Conservation (phyloP, 441 rosid genomes). For the Gossypium davidsonii region DNA sequence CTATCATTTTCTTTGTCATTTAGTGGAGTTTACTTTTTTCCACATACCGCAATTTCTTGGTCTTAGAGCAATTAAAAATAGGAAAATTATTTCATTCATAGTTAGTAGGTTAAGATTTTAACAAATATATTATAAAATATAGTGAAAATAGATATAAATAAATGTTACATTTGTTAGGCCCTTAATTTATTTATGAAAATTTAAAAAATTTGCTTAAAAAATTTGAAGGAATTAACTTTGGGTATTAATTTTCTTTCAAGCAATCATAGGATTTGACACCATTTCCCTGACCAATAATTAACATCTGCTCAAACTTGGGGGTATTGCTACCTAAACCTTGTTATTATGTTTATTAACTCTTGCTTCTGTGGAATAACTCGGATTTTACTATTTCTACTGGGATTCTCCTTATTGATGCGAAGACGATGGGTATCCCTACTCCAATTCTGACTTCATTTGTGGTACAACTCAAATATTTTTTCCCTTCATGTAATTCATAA, state of each 20-base stretch:
- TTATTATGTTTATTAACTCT: neutral
- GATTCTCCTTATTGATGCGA: no score
- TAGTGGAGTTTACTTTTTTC: neutral
- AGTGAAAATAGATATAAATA: neutral
- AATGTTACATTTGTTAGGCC: neutral
- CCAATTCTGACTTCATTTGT: neutral
- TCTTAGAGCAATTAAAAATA: neutral
- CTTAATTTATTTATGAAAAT: no score
- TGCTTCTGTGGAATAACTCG: neutral
- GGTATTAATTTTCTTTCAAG: neutral
- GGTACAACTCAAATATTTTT: conserved; percentile 1
- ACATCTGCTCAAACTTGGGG: neutral
- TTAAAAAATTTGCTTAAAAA: no score
- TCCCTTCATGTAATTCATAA: neutral
- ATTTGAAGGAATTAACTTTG: no score
- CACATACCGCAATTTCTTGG: neutral
- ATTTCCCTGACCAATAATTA: neutral
- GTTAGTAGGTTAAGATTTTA: no score
- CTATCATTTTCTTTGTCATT: no score
- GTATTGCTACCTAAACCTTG: neutral
- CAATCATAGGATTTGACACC: neutral
- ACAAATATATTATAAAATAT: no score
- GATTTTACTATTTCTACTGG: no score
- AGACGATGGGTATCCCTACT: no score
- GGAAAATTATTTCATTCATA: no score